Evolutionary conservation across 768 basidiomycete genomes (phyloP), one percentile per base, ranked within the genome.

Genomic region (Trametes cinnabarina): DNA sequence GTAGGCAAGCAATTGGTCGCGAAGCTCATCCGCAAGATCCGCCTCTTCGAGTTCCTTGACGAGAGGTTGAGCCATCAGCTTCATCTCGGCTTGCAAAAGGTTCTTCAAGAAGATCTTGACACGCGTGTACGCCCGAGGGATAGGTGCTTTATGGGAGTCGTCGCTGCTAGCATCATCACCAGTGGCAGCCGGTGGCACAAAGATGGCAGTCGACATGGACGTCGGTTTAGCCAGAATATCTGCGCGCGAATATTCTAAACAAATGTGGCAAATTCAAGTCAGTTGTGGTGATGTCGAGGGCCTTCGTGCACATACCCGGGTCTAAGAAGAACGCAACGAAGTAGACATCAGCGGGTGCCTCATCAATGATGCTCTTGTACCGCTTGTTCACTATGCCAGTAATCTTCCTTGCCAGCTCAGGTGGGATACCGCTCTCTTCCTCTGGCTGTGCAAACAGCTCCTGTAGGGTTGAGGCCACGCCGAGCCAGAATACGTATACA

Each of bases 101-200:
- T 30, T n/a, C 39, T 43, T 48, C 22, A 59, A 41, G 37, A 53
- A 59, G 32, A 41, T 43, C 35, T 51, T 46, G 30, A 47, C 58
- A 3, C 51, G 51, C 3, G n/a, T 8, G 23, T 52, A 43, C 3
- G 51, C 51, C 14, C 40, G 39, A 3, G 51, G 51, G 15, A 30
- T 43, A 2, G 51, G 51, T 11, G 51, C 41, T 22, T 43, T 43
- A 14, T n/a, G 14, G 10, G 40, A 41, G 26, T 52, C 51, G 19
- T 52, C 51, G 4, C 23, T 7, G 25, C 43, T 26, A 23, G 14
- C 46, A 43, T 39, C 37, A 39, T 8, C 14, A 14, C 11, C 37
- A 39, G 37, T 39, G 37, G 37, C 11, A 12, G 37, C 37, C 22
- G 41, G 41, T 43, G 47, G 47, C 15, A 49, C 11, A 23, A 49